phyloP scores from a whole-genome alignment of 805 yeast genomes.

The Pichia deserticola region DNA sequence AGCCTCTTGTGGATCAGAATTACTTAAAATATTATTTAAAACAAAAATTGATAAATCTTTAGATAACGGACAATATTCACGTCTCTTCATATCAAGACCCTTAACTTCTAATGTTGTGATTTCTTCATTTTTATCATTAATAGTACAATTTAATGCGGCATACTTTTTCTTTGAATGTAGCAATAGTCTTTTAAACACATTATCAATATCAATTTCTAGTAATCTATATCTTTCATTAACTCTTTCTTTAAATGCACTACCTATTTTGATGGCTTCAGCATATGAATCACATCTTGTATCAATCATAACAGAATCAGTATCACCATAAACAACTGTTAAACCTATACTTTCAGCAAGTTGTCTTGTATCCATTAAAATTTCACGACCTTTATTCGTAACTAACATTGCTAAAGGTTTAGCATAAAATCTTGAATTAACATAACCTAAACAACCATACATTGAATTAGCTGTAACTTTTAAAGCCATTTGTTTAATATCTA shows the following conservation, averaged over 20 bases:
- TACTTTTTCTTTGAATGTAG: conserved; percentile 95
- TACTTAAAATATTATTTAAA: conserved; percentile 62
- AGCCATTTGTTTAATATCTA: conserved; percentile 94
- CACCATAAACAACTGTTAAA: conserved; percentile 90
- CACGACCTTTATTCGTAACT: conserved; percentile 93
- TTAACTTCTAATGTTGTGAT: conserved; percentile 71
- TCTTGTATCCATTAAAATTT: conserved; percentile 86
- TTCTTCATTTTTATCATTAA: conserved; percentile 44
- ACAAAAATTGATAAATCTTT: conserved; percentile 79
- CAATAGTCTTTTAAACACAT: conserved; percentile 76
- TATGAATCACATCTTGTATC: conserved; percentile 72
- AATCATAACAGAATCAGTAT: conserved; percentile 98
- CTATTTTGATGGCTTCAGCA: conserved; percentile 72
- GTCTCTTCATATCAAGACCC: conserved; percentile 94
- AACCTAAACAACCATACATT: conserved; percentile 99
- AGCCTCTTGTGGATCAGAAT: conserved; percentile 70
- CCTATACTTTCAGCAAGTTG: conserved; percentile 83
- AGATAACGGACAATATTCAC: conserved; percentile 91
- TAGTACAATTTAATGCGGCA: conserved; percentile 71
- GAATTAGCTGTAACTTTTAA: conserved; percentile 95
- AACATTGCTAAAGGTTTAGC: conserved; percentile 95
- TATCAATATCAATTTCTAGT: conserved; percentile 92
- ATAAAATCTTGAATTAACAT: conserved; percentile 82
- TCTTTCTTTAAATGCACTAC: conserved; percentile 71
- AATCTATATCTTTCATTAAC: conserved; percentile 85